Conservation (phyloP, 2,329 filamentous ascomycete genomes). For the Venturia oleaginea region DNA sequence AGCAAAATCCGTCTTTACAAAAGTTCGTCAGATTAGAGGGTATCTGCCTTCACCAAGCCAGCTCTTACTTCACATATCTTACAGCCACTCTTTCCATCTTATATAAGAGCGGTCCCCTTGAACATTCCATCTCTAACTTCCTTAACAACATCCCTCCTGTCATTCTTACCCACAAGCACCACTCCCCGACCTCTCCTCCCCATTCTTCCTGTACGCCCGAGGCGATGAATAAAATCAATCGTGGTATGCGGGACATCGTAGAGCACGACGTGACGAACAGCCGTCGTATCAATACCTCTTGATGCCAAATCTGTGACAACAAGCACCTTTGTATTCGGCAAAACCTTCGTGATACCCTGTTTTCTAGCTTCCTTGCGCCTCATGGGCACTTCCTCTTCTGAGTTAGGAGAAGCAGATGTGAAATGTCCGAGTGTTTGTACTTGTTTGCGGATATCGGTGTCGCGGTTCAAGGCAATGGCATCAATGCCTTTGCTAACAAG, state of each 20-base stretch:
- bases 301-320: slow-evolving; percentile 92
- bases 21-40: background rate
- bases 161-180: slow-evolving; percentile 81
- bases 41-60: background rate
- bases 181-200: slow-evolving; percentile 80
- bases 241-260: slow-evolving; percentile 98
- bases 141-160: slow-evolving; percentile 79
- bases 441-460: slow-evolving; percentile 42
- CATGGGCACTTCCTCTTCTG: background rate
- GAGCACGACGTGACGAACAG: slow-evolving; percentile 82
- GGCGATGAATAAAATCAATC: slow-evolving; percentile 94
- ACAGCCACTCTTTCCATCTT: slow-evolving; percentile 13
- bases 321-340: slow-evolving; percentile 78
- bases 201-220: slow-evolving; percentile 89
- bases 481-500: slow-evolving; percentile 80
- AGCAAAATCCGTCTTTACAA: background rate
- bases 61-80: slow-evolving; percentile 5
- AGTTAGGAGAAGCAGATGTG: slow-evolving; percentile 6
- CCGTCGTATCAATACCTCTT: slow-evolving; percentile 85
- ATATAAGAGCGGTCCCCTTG: slow-evolving; percentile 41
- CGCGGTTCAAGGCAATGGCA: slow-evolving; percentile 74
- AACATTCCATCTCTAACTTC: slow-evolving; percentile 75
- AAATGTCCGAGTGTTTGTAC: slow-evolving; percentile 13
- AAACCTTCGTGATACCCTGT: slow-evolving; percentile 30
- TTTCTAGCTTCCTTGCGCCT: background rate